Percentiles rank a stretch among this genome's conserved stretches.
phyloP scores from a whole-genome alignment of 495 filamentous ascomycete species.

The Neurospora sp. region DNA sequence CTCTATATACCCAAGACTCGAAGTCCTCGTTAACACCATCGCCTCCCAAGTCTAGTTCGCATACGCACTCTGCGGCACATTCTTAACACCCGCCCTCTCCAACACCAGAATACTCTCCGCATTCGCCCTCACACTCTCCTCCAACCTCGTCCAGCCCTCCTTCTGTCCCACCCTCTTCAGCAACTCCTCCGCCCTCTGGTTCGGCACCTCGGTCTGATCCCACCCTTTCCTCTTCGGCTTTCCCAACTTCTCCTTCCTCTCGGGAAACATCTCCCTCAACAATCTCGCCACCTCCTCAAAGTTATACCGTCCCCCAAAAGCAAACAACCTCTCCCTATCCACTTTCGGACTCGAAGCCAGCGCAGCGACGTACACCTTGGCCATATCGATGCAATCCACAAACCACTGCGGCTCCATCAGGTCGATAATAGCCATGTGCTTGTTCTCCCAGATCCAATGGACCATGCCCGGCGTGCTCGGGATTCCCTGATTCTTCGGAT shows the following conservation, averaged over 20 bases:
- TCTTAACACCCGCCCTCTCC: slow-evolving; percentile 4
- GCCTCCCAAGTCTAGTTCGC: not conserved
- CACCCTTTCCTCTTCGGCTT: slow-evolving; percentile 16
- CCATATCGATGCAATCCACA: slow-evolving; percentile 20
- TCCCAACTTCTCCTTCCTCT: slow-evolving; percentile 11
- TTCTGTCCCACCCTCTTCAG: slow-evolving; percentile 21
- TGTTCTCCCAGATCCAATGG: slow-evolving; percentile 20
- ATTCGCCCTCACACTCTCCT: slow-evolving; percentile 23
- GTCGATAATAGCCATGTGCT: slow-evolving; percentile 11
- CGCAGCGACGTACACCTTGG: slow-evolving; percentile 20
- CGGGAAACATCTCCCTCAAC: slow-evolving; percentile 19
- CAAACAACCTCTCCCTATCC: slow-evolving; percentile 23
- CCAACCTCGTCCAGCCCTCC: slow-evolving; percentile 23
- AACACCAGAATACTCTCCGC: slow-evolving; percentile 16
- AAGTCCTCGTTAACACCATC: not conserved
- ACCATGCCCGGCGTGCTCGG: slow-evolving; percentile 24
- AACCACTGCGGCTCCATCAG: slow-evolving; percentile 27
- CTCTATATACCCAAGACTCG: not conserved
- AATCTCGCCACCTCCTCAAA: slow-evolving; percentile 20
- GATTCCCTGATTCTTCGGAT: slow-evolving; percentile 19
- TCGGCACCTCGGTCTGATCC: slow-evolving; percentile 26
- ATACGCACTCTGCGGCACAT: not conserved
- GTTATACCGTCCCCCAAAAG: slow-evolving; percentile 23
- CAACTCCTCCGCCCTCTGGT: slow-evolving; percentile 19
- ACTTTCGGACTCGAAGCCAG: slow-evolving; percentile 18